Evolutionary conservation across 257 asterid genomes (phyloP), one percentile per base, ranked within the genome.

Genomic region (Verbena officinalis): DNA sequence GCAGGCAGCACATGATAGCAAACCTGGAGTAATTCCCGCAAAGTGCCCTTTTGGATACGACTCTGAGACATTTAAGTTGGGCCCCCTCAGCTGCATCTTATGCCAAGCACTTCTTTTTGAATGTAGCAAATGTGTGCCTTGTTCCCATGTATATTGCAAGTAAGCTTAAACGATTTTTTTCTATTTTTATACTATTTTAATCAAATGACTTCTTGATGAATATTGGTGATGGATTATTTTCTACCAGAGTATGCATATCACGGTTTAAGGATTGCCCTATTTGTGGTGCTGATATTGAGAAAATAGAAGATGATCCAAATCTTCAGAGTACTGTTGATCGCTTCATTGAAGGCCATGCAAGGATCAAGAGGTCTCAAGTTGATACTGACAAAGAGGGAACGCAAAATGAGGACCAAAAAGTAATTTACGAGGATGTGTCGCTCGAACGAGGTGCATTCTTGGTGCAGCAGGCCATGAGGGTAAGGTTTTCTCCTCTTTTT

Each of bases 391-490:
- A 84, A 68, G 93, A 83, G 63, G 95, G 81, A 72, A 67, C 19
- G 19, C 84, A 71, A 42, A 82, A 64, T 36, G 89, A 81, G 45
- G 84, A 72, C 64, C 84, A 78, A 77, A 82, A 79, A 34, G 89
- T 93, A 50, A 87, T 86, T 73, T 94, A 94, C 11, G 99, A 88
- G 85, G 99, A 94, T 13, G 96, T 48, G 21, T 94, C 99, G 62
- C 73, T 94, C n/a, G 97, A 94, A 71, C 78, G 99, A 62, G 97
- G 97, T 56, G 76, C 94, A 73, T 94, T 90, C 77, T 80, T 90
- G 85, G 88, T 93, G 86, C 97, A 90, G 79, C 99, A 94, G 71
- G 97, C 97, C 73, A 84, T 90, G 99, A 87, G 99, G 91, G 97
- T 94, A 71, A 75, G 36, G 7, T 30, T 3, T 30, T 30, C 36